Conservation (phyloP, 495 filamentous ascomycete species). For the Aspergillus leporis region DNA sequence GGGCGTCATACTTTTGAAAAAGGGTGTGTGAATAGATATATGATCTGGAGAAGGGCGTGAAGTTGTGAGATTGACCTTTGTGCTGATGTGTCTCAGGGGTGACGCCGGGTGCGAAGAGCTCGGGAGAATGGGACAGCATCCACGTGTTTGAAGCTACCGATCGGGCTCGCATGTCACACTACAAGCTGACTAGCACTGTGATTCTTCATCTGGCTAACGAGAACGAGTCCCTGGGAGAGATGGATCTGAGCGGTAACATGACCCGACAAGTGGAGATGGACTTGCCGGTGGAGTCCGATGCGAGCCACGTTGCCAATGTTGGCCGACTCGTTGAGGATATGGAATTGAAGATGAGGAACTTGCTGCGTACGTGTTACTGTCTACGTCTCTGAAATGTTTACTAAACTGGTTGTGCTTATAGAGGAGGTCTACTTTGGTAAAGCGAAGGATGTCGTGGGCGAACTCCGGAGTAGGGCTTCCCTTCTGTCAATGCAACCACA, state of each 20-base stretch:
- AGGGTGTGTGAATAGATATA: constrained; percentile 53
- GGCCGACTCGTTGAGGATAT: constrained; percentile 97
- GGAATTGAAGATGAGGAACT: constrained; percentile 99
- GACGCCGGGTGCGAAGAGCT: constrained; percentile 65
- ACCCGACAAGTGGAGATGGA: constrained; percentile 93
- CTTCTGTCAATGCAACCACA: neutral
- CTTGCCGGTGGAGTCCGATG: constrained; percentile 84
- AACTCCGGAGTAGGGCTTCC: constrained; percentile 75
- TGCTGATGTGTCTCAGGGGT: constrained; percentile 42
- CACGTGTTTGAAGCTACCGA: constrained; percentile 97
- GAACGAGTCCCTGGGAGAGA: constrained; percentile 72
- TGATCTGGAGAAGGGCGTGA: neutral
- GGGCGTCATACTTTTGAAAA: constrained; percentile 92
- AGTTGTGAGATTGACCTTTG: neutral
- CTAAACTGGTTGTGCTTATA: constrained; percentile 26
- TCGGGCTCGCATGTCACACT: constrained; percentile 85
- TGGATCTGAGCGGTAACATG: constrained; percentile 97
- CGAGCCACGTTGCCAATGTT: constrained; percentile 93
- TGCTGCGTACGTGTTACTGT: constrained; percentile 63
- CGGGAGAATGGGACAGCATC: constrained; percentile 95
- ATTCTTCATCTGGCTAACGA: constrained; percentile 82
- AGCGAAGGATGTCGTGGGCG: constrained; percentile 98
- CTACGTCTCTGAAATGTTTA: constrained; percentile 2
- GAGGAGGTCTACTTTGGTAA: constrained; percentile 99
- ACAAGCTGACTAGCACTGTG: constrained; percentile 96